phyloP scores from a whole-genome alignment of 805 yeast species.

The Candida wancherniae region DNA sequence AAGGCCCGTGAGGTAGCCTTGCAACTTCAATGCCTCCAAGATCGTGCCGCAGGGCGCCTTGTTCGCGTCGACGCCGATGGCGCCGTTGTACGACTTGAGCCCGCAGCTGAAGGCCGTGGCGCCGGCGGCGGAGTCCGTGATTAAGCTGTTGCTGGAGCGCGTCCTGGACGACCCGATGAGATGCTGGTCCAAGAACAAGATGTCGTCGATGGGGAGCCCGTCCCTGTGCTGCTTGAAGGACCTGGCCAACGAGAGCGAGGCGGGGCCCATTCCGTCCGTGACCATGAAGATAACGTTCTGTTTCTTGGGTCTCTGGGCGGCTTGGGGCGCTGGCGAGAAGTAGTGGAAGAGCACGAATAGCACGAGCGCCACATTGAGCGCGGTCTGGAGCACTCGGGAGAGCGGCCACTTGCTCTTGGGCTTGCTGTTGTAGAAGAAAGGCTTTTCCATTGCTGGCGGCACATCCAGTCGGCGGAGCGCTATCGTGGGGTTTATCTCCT shows the following conservation, averaged over 20 bases:
- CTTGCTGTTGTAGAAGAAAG: constrained; percentile 5
- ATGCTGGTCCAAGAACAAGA: constrained; percentile 59
- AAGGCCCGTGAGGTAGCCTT: constrained; percentile 79
- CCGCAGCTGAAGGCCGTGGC: constrained; percentile 93
- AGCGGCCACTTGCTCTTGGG: constrained; percentile 1
- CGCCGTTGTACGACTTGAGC: constrained; percentile 80
- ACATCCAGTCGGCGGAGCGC: too few relatives aligned
- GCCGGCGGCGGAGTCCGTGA: constrained; percentile 96
- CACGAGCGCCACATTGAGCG: neutral
- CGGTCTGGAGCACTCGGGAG: neutral
- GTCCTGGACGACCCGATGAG: constrained; percentile 84
- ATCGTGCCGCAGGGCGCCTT: constrained; percentile 81
- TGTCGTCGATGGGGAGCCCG: constrained; percentile 48
- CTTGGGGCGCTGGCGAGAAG: constrained; percentile 1
- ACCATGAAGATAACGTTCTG: constrained; percentile 83
- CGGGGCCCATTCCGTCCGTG: constrained; percentile 95
- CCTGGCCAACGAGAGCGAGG: constrained; percentile 75
- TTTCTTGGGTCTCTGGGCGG: constrained; percentile 27
- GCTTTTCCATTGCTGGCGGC: constrained; percentile 5
- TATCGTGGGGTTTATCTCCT: too few relatives aligned
- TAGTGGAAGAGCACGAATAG: constrained; percentile 1
- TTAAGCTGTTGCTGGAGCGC: constrained; percentile 65
- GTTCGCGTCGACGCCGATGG: constrained; percentile 75
- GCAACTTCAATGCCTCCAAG: constrained; percentile 78
- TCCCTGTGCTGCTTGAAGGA: constrained; percentile 64